Conservation (phyloP, 108 stramenopile genomes). For the Nitzschia sp. region DNA sequence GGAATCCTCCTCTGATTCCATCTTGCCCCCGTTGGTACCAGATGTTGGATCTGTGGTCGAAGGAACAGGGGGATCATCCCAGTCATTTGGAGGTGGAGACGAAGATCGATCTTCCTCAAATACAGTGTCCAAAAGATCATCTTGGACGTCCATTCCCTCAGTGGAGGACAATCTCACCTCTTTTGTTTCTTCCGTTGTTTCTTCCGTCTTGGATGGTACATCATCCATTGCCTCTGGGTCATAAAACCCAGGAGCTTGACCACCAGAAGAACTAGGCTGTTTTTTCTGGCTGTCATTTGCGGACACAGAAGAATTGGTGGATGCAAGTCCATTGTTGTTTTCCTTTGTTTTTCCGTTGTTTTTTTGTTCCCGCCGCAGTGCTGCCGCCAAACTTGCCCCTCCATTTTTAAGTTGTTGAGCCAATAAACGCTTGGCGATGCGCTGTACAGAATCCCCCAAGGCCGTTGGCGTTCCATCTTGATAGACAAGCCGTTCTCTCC, state of each 20-base stretch:
- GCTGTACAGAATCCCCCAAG: slow-evolving; percentile 41
- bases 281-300: no score
- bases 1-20: background rate
- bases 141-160: no score
- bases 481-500: slow-evolving; percentile 42
- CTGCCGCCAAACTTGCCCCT: slow-evolving; percentile 19
- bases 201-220: background rate
- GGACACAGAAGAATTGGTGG: slow-evolving; percentile 1
- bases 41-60: background rate
- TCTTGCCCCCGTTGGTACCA: background rate
- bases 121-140: no score
- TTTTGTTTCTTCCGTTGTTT: background rate
- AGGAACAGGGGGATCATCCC: slow-evolving; percentile 6
- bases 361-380: slow-evolving; percentile 1
- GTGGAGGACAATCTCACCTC: no score
- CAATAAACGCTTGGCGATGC: slow-evolving; percentile 75
- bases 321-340: background rate
- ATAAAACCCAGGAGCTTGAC: slow-evolving; percentile 71
- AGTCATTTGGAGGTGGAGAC: slow-evolving; percentile 15
- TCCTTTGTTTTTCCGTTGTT: slow-evolving; percentile 22
- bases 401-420: slow-evolving; percentile 56
- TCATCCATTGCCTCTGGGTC: slow-evolving; percentile 9
- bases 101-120: no score
- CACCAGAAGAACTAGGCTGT: slow-evolving; percentile 12
- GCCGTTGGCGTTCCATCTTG: slow-evolving; percentile 24